Conservation (phyloP, 148 eudicot genomes). For the Rhododendron vialii region DNA sequence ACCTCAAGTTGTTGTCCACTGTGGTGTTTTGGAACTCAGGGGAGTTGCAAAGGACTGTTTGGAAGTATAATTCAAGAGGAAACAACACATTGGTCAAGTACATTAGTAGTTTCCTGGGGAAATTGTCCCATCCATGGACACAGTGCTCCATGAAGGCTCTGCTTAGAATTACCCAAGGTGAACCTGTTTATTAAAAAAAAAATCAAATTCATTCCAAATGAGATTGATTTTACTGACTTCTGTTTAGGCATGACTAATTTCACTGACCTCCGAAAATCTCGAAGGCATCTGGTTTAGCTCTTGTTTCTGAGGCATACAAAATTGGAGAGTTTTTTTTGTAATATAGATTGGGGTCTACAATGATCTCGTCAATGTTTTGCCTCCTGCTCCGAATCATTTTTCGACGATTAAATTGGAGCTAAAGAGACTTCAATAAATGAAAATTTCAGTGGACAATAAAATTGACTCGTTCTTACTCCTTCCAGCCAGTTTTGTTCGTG, state of each 20-base stretch:
- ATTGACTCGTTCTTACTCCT: constrained; percentile 15
- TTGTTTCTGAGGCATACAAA: constrained; percentile 18
- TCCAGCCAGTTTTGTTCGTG: constrained; percentile 16
- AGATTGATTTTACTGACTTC: not conserved
- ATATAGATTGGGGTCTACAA: constrained; percentile 30
- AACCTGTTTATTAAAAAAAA: constrained; percentile 12
- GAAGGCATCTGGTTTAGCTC: constrained; percentile 28
- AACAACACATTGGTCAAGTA: constrained; percentile 27
- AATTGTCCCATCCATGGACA: constrained; percentile 34
- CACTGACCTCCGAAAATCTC: constrained; percentile 30
- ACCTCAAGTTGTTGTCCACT: constrained; percentile 26
- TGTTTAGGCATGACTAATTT: not conserved
- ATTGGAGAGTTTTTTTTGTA: constrained; percentile 12
- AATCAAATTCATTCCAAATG: too few species aligned
- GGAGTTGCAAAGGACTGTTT: constrained; percentile 42
- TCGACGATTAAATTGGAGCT: not conserved
- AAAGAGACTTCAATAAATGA: not conserved
- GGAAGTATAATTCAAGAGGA: constrained; percentile 42
- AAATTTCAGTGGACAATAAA: not conserved
- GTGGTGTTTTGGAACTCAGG: constrained; percentile 32
- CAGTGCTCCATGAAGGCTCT: constrained; percentile 34
- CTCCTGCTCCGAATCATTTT: constrained; percentile 19
- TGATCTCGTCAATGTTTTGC: constrained; percentile 13
- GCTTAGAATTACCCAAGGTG: constrained; percentile 32
- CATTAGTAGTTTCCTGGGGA: constrained; percentile 42